Evolutionary conservation across 306 rosid species (phyloP).

Genomic region (Prosopis cineraria): DNA sequence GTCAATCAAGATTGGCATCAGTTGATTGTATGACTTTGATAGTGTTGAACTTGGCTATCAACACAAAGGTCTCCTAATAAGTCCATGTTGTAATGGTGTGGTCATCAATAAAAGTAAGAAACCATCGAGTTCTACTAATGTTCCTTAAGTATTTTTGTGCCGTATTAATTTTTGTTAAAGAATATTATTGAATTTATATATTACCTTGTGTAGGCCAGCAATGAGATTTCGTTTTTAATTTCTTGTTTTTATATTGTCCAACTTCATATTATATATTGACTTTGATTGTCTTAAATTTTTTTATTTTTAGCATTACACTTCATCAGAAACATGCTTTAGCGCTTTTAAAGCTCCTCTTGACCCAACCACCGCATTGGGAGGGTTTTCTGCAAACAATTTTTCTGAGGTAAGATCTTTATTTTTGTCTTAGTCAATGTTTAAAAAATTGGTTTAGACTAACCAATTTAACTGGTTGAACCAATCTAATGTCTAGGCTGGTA

Average conservation of each 20-base stretch:
- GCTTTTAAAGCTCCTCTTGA: constrained; percentile 98
- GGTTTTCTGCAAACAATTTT: constrained; percentile 85
- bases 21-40: too few species aligned
- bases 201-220: constrained; percentile 3
- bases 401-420: constrained; percentile 65
- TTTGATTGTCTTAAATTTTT: constrained; percentile 32
- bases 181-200: constrained; percentile 1
- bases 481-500: too few species aligned
- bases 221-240: constrained; percentile 1
- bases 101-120: too few species aligned
- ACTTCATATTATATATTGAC: constrained; percentile 25
- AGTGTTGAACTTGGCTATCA: too few species aligned
- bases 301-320: constrained; percentile 72
- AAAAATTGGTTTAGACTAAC: too few species aligned
- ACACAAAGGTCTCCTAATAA: too few species aligned
- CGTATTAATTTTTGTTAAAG: not conserved
- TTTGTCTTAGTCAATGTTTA: too few species aligned
- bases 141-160: not conserved
- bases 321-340: constrained; percentile 93
- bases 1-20: too few species aligned
- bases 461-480: too few species aligned
- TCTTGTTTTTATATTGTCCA: constrained; percentile 11
- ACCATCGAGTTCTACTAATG: not conserved
- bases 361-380: constrained; percentile 91
- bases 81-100: too few species aligned